These are phyloP conservation scores for Delonix regia DNA, from an alignment of 306 rosid genomes.

Conservation along the genomic window DNA sequence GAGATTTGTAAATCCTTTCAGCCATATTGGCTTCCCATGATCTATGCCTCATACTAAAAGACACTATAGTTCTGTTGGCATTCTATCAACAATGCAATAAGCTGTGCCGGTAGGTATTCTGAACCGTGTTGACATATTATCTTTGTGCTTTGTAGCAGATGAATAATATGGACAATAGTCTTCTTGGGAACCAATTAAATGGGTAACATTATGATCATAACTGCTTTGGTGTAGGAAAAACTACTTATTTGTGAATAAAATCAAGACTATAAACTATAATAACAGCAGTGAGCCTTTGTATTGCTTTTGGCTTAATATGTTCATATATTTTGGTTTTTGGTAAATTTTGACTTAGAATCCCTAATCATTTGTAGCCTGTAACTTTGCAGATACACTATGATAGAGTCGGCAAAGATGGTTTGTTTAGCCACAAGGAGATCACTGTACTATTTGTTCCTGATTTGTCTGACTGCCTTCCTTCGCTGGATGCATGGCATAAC, in stretches of 20 bases:
- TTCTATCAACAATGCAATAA: neutral
- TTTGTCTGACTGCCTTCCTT: slow-evolving; percentile 92
- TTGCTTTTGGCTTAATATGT: neutral
- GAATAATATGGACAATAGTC: neutral
- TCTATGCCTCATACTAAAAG: neutral
- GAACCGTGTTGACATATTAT: neutral
- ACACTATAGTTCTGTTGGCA: neutral
- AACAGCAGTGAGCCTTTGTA: neutral
- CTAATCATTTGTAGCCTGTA: slow-evolving; percentile 28
- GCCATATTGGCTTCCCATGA: no score
- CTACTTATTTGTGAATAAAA: neutral
- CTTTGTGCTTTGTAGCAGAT: neutral
- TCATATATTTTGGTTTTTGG: slow-evolving; percentile 1
- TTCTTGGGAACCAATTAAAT: neutral
- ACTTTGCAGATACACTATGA: slow-evolving; percentile 87
- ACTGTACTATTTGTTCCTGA: slow-evolving; percentile 86
- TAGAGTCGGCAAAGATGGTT: slow-evolving; percentile 87
- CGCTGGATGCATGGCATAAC: slow-evolving; percentile 75
- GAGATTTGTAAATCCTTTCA: neutral
- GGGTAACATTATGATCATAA: neutral
- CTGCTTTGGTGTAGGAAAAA: neutral
- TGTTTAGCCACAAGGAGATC: slow-evolving; percentile 92
- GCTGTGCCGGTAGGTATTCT: neutral
- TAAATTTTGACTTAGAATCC: neutral
- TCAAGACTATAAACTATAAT: neutral